Percentiles rank a stretch among this genome's conserved stretches.
Evolutionary conservation across 768 basidiomycete genomes (phyloP).

Genomic region (Polyporus arcularius): DNA sequence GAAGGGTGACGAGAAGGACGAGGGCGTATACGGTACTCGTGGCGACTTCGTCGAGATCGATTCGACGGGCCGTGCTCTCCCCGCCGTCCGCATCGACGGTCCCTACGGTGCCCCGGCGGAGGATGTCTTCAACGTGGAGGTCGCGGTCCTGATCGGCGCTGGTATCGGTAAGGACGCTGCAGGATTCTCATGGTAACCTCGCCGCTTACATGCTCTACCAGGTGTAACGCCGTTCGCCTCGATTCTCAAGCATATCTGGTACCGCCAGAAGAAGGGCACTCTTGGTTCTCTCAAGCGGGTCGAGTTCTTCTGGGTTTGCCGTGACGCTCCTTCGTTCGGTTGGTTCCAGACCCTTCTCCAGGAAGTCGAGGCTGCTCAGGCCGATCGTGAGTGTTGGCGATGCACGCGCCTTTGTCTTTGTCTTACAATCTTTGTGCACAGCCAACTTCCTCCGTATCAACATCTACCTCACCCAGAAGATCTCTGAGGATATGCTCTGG

Average conservation of each 20-base stretch:
- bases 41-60: slow-evolving; percentile 86
- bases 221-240: slow-evolving; percentile 94
- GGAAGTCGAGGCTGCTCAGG: slow-evolving; percentile 86
- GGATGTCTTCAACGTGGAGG: slow-evolving; percentile 83
- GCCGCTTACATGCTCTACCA: slow-evolving; percentile 26
- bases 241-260: slow-evolving; percentile 96
- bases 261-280: slow-evolving; percentile 77
- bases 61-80: slow-evolving; percentile 54
- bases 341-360: slow-evolving; percentile 93
- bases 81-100: slow-evolving; percentile 79
- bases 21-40: slow-evolving; percentile 48
- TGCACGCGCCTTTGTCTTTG: not conserved
- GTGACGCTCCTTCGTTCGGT: slow-evolving; percentile 95
- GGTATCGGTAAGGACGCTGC: slow-evolving; percentile 71
- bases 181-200: not conserved
- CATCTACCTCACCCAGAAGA: slow-evolving; percentile 86
- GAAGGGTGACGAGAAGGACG: slow-evolving; percentile 71
- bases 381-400: slow-evolving; percentile 66
- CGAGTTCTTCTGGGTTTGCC: slow-evolving; percentile 94
- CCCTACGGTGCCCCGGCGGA: slow-evolving; percentile 94
- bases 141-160: slow-evolving; percentile 89
- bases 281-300: slow-evolving; percentile 84
- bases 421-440: slow-evolving; percentile 29
- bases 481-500: slow-evolving; percentile 86
- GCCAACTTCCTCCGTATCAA: slow-evolving; percentile 93